phyloP scores from a whole-genome alignment of 148 eudicot species.

The Agrostemma githago region DNA sequence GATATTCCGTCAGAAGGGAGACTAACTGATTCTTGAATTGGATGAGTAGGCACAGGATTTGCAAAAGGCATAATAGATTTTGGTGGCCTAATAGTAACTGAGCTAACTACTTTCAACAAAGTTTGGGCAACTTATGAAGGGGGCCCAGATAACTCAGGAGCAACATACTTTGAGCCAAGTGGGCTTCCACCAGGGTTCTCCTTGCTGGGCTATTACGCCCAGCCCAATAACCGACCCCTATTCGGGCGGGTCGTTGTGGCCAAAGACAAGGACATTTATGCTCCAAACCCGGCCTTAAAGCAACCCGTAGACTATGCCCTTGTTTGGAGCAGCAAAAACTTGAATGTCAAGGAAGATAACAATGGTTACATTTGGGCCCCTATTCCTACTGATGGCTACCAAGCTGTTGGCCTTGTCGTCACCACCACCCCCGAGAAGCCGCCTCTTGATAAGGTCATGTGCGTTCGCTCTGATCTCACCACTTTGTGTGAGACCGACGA shows the following conservation, averaged over 20 bases:
- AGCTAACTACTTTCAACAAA: slow-evolving; percentile 31
- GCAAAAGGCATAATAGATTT: slow-evolving; percentile 36
- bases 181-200: slow-evolving; percentile 32
- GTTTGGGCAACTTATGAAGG: slow-evolving; percentile 42
- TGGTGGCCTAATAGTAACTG: slow-evolving; percentile 33
- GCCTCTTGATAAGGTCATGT: slow-evolving; percentile 28
- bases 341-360: slow-evolving; percentile 26
- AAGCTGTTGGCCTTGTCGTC: slow-evolving; percentile 30
- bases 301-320: slow-evolving; percentile 39
- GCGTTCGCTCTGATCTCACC: slow-evolving; percentile 37
- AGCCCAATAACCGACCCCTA: slow-evolving; percentile 32
- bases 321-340: slow-evolving; percentile 36
- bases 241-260: slow-evolving; percentile 35
- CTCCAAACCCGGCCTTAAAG: slow-evolving; percentile 19
- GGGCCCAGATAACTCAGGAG: slow-evolving; percentile 30
- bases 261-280: slow-evolving; percentile 22
- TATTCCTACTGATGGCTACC: slow-evolving; percentile 29
- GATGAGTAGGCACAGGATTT: slow-evolving; percentile 35
- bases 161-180: slow-evolving; percentile 34
- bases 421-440: slow-evolving; percentile 36
- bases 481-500: slow-evolving; percentile 28
- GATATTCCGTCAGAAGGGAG: too few relatives aligned
- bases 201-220: slow-evolving; percentile 32
- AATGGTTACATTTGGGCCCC: slow-evolving; percentile 43
- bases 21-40: neutral